Evolutionary conservation across 352 stramenopile genomes (phyloP), one percentile per base, ranked within the genome.

Genomic region (Globisporangium acanthophoron): DNA sequence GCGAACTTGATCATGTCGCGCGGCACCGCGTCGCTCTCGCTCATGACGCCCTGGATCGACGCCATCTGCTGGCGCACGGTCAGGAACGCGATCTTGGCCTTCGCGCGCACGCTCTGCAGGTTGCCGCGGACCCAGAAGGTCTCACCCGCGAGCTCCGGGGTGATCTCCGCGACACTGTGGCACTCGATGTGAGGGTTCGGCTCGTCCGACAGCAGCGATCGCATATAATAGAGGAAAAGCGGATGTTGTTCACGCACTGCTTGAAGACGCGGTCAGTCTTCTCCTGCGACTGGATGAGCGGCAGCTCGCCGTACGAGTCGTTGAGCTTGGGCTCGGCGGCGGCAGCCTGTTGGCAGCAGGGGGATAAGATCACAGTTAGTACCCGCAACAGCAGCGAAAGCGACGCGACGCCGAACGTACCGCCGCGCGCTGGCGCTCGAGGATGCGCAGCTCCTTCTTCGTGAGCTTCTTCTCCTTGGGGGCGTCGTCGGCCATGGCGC

Each of bases 1-100:
- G 97, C 78, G 70, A 98, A 99, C 74, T 98, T 98, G 62, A 99
- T 92, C 94, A 99, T 99, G 60, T 92, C 93, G 56, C 96, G 92
- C 29, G 90, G 84, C 40, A 94, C 81, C 39, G 86, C 82, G 66
- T 94, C 89, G 71, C 95, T 91, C 67, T 96, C 83, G 52, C 78
- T 76, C 37, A 96, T 52, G 37, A 96, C 84, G 48, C 64, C 96
- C 78, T 99, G 97, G 56, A 99, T 97, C 12, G 97, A 99, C 65
- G 96, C 92, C 41, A 94, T 91, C 64, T 93, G 78, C 74, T 99
- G 91, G 39, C 97, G 93, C 55, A 99, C 69, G 16, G 99, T 94
- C 37, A 99, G 76, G 74, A 99, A 99, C 29, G 87, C 87, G 62
- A 96, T 91, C 70, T 98, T 98, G 50, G 92, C 89, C 68, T 96